Percentiles rank a stretch among this genome's conserved stretches.
Conservation (phyloP, 2,329 filamentous ascomycete genomes). For the Fusarium fracticaudum region DNA sequence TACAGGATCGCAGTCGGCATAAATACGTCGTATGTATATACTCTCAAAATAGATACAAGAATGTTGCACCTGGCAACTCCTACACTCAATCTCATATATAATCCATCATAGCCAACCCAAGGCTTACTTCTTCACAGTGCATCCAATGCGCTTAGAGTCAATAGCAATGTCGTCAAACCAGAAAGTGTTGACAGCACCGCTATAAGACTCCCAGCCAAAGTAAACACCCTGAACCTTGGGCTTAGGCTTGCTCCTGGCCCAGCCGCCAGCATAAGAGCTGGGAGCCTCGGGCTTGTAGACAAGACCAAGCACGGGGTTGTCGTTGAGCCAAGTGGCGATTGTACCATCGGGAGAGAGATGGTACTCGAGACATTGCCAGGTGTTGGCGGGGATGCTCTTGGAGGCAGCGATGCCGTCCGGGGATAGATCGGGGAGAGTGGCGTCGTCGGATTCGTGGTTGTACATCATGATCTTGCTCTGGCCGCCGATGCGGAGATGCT, state of each 20-base stretch:
- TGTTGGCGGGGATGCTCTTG: conserved; percentile 57
- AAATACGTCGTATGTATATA: not conserved
- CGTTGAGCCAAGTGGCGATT: conserved; percentile 70
- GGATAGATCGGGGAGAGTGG: conserved; percentile 68
- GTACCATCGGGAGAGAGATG: conserved; percentile 66
- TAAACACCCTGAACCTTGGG: conserved; percentile 65
- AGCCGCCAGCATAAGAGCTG: conserved; percentile 55
- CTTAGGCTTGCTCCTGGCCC: conserved; percentile 59
- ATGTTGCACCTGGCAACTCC: conserved; percentile 17
- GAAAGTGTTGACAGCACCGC: conserved; percentile 68
- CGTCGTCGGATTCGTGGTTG: conserved; percentile 71
- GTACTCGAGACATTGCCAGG: conserved; percentile 70
- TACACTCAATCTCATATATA: conserved; percentile 11
- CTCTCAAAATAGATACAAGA: conserved; percentile 25
- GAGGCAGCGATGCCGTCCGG: conserved; percentile 67
- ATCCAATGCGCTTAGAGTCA: conserved; percentile 36
- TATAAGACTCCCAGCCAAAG: conserved; percentile 72
- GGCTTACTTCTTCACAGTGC: conserved; percentile 16
- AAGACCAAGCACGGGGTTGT: conserved; percentile 60
- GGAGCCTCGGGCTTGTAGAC: conserved; percentile 51
- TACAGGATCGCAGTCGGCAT: not conserved
- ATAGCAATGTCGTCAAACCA: conserved; percentile 70
- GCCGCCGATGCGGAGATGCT: conserved; percentile 70
- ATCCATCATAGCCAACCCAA: not conserved
- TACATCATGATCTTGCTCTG: conserved; percentile 71